Evolutionary conservation across 495 filamentous ascomycete genomes (phyloP).

Genomic region (Penicillium canariense): DNA sequence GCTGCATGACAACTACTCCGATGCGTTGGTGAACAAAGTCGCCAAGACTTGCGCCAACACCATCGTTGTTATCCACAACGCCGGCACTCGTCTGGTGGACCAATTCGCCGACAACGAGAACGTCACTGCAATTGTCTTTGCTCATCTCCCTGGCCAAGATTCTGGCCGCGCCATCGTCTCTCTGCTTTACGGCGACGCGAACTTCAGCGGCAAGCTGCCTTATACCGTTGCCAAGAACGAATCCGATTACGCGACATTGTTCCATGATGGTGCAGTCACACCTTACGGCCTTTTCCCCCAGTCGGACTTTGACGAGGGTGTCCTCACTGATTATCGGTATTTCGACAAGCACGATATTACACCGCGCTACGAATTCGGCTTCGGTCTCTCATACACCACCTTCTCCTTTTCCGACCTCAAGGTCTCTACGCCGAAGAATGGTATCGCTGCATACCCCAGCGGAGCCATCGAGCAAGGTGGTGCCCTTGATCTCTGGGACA

Average conservation of each 20-base stretch:
- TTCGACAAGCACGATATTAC: conserved; percentile 56
- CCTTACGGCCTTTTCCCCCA: conserved; percentile 48
- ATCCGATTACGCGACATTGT: conserved; percentile 54
- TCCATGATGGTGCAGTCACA: conserved; percentile 42
- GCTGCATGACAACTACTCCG: conserved; percentile 39
- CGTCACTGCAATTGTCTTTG: conserved; percentile 69
- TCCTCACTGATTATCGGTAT: conserved; percentile 67
- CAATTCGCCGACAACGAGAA: conserved; percentile 48
- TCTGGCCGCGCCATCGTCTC: conserved; percentile 70
- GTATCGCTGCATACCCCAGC: conserved; percentile 41
- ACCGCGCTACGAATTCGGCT: conserved; percentile 64
- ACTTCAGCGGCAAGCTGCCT: conserved; percentile 64
- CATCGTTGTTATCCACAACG: conserved; percentile 46
- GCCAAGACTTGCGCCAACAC: conserved; percentile 55
- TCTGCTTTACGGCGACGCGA: conserved; percentile 67
- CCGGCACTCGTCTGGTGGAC: conserved; percentile 41
- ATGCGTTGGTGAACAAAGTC: conserved; percentile 54
- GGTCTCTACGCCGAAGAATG: conserved; percentile 47
- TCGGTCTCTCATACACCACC: conserved; percentile 24
- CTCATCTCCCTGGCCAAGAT: conserved; percentile 75
- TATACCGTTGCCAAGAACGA: conserved; percentile 75
- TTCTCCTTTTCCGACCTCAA: conserved; percentile 16
- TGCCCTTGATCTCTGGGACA: conserved; percentile 58
- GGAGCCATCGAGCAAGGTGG: conserved; percentile 54
- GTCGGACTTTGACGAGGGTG: conserved; percentile 52